phyloP scores from a whole-genome alignment of 306 rosid species.

The Alnus glutinosa region DNA sequence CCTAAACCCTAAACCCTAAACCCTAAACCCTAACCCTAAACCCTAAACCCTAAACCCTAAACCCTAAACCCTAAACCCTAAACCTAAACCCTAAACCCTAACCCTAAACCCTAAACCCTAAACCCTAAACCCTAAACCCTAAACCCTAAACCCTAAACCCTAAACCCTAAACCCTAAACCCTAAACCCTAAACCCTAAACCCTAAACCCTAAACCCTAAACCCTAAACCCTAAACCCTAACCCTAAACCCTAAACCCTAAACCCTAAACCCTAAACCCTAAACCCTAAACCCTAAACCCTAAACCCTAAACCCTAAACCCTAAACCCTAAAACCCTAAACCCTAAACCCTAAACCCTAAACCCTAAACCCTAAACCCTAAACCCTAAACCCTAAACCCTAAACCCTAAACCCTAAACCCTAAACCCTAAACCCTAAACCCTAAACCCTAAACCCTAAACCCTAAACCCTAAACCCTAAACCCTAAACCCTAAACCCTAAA shows the following conservation, averaged over 20 bases:
- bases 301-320: not conserved
- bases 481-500: slow-evolving; percentile 19
- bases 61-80: too few relatives aligned
- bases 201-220: too few relatives aligned
- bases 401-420: not conserved
- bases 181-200: not conserved
- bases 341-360: slow-evolving; percentile 3
- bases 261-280: too few relatives aligned
- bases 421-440: slow-evolving; percentile 4
- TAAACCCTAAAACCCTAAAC: not conserved
- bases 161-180: slow-evolving; percentile 16
- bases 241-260: too few relatives aligned
- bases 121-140: slow-evolving; percentile 24
- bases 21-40: too few relatives aligned
- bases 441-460: slow-evolving; percentile 1
- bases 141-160: too few relatives aligned
- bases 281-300: not conserved
- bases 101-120: slow-evolving; percentile 19
- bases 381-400: too few relatives aligned
- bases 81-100: slow-evolving; percentile 20
- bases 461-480: slow-evolving; percentile 18
- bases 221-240: too few relatives aligned
- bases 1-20: too few relatives aligned
- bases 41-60: too few relatives aligned
- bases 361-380: not conserved